phyloP scores from a whole-genome alignment of 164 flowering plant genomes.

The Amborella trichopoda region DNA sequence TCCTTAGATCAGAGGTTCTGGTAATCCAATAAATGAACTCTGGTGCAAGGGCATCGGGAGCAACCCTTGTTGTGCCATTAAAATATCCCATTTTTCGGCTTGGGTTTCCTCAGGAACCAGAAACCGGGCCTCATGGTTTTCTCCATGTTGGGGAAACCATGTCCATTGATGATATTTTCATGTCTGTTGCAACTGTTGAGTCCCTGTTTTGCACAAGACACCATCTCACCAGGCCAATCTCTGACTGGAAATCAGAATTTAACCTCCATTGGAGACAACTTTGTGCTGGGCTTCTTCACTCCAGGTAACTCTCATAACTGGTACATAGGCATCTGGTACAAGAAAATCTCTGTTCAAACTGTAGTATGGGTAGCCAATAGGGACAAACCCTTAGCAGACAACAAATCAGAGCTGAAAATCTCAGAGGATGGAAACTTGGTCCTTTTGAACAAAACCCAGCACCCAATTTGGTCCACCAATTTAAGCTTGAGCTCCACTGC shows the following conservation, averaged over 20 bases:
- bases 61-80: too few species aligned
- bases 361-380: slow-evolving; percentile 22
- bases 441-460: slow-evolving; percentile 9
- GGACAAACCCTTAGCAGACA: slow-evolving; percentile 7
- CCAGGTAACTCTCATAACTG: slow-evolving; percentile 10
- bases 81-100: too few species aligned
- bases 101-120: too few species aligned
- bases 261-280: slow-evolving; percentile 5
- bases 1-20: too few species aligned
- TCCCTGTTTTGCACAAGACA: slow-evolving; percentile 10
- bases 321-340: slow-evolving; percentile 19
- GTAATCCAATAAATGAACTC: too few species aligned
- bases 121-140: too few species aligned
- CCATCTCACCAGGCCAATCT: slow-evolving; percentile 13
- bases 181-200: too few species aligned
- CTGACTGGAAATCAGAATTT: slow-evolving; percentile 12
- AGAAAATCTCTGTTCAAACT: background rate
- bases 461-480: slow-evolving; percentile 20
- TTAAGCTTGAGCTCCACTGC: background rate
- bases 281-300: slow-evolving; percentile 15
- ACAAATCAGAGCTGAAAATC: slow-evolving; percentile 8
- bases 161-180: too few species aligned
- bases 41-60: too few species aligned
- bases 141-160: too few species aligned
- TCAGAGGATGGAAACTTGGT: slow-evolving; percentile 13